Conservation (phyloP, 1,284 basidiomycete species). For the Cutaneotrichosporon dermatis region DNA sequence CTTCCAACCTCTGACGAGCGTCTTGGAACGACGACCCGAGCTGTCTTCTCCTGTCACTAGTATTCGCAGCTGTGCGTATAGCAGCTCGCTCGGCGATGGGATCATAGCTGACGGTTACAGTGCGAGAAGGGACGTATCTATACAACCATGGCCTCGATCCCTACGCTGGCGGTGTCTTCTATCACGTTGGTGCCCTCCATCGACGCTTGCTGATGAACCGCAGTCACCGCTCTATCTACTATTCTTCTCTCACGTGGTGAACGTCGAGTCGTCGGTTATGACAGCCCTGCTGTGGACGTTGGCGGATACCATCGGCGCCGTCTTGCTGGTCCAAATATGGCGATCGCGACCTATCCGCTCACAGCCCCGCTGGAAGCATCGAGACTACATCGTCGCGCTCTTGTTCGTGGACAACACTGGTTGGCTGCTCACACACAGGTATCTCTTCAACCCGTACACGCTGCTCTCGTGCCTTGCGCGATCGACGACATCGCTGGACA, state of each 20-base stretch:
- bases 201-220: not conserved
- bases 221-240: conserved; percentile 79
- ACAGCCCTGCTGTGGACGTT: conserved; percentile 66
- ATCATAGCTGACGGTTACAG: conserved; percentile 49
- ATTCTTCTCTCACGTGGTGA: conserved; percentile 63
- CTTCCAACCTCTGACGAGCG: conserved; percentile 25
- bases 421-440: conserved; percentile 52
- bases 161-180: conserved; percentile 75
- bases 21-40: conserved; percentile 57
- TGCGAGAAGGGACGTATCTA: conserved; percentile 80
- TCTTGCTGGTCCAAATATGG: conserved; percentile 52
- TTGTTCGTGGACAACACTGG: conserved; percentile 53
- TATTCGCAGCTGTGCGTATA: conserved; percentile 50
- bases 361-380: not conserved
- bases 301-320: conserved; percentile 63
- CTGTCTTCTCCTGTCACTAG: conserved; percentile 77
- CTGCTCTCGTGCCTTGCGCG: conserved; percentile 70
- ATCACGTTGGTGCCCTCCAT: conserved; percentile 60
- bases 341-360: not conserved
- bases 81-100: too few relatives aligned
- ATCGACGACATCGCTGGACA: conserved; percentile 77
- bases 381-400: conserved; percentile 52
- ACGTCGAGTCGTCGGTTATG: conserved; percentile 51
- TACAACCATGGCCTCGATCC: conserved; percentile 69
- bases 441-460: conserved; percentile 83